Base-by-base conservation (phyloP, 1,284 basidiomycete species). In the Apiotrichum siamense region DNA sequence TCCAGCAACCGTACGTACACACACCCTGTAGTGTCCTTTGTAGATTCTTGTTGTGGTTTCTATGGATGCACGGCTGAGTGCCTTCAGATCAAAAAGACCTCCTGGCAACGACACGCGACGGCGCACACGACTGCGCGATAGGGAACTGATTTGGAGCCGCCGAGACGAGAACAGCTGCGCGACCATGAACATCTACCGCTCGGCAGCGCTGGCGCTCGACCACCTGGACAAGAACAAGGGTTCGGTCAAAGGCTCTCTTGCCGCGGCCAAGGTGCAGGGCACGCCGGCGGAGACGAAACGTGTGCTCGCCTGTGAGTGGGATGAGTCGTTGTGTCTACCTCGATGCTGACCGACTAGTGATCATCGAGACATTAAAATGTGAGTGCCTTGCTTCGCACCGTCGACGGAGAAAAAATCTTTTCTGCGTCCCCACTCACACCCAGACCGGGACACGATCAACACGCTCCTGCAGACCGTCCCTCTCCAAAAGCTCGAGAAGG, bases 341-440 rank as follows among this genome's bases (percentile, higher is more conserved):
- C 10, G 15, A 23, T 25, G 31, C 35, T 48, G 24, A 44, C 37
- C 24, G 29, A 20, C 85, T 84, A 46, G 80, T 92, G 29, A 82
- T 93, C 31, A 91, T 94, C 47, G 88, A 93, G 76, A 92, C 89
- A 1, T 76, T 96, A 41, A 93, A 93, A 79, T 93, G 91, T 93
- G 73, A 77, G 60, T 57, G 2, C 45, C 38, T 11, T 26, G n/a
- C n/a, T n/a, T n/a, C n/a, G n/a, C n/a, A n/a, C 29, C 29, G 9
- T 37, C 26, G 7, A 21, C 20, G 6, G 18, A 37, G 9, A 21
- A 7, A 20, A 7, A 7, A 21, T 7, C 20, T 7, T 7, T 12
- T 7, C n/a, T n/a, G n/a, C n/a, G n/a, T n/a, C n/a, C n/a, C n/a
- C 4, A 39, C 37, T 41, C 33, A 62, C 38, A 9, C n/a, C 7